Evolutionary conservation across 2,329 filamentous ascomycete species (phyloP), one percentile per base, ranked within the genome.

Genomic region (Xylaria sp.): DNA sequence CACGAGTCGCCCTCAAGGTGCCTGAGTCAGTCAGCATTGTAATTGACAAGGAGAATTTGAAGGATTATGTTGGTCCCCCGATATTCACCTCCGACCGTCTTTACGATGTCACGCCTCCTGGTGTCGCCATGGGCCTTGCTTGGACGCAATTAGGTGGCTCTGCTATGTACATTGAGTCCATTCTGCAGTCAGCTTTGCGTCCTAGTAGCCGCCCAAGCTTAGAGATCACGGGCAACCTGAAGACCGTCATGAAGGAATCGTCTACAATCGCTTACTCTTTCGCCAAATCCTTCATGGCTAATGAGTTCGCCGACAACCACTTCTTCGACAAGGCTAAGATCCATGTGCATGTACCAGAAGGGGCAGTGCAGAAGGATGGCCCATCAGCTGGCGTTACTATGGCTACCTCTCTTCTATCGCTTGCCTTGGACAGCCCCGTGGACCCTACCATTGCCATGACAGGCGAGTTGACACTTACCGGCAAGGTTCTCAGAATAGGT

Each of bases 71-170:
- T 68, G 96, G 96, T 2, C 94, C 96, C 1, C 94, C 96, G 0
- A 89, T 98, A 63, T 99, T 97, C 83, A 99, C 94, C 0, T 94
- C 96, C 4, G 96, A 99, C 81, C 90, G 97, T 64, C 87, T 99
- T 15, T 99, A 98, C 84, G 96, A 99, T 76, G 89, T 90, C 57
- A 97, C 94, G 68, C 96, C 97, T 3, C 89, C 96, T 1, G 96
- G 96, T 81, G 96, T 99, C 18, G 93, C 94, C 25, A 98, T 99
- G 96, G 96, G 96, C 73, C 88, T 99, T 62, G 96, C 96, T 8
- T 99, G 96, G 96, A 99, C 97, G 8, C 93, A 94, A 78, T 94
- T 99, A 89, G 96, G 96, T 70, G 96, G 96, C 69, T 94, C 96
- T 4, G 96, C 96, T 61, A 90, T 99, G 80, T 99, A 99, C 81